A percentile compares a stretch with the other conserved stretches of the same genome.
Evolutionary conservation across 2,329 filamentous ascomycete species (phyloP).

Genomic region (Ceratocystis cacaofunesta): DNA sequence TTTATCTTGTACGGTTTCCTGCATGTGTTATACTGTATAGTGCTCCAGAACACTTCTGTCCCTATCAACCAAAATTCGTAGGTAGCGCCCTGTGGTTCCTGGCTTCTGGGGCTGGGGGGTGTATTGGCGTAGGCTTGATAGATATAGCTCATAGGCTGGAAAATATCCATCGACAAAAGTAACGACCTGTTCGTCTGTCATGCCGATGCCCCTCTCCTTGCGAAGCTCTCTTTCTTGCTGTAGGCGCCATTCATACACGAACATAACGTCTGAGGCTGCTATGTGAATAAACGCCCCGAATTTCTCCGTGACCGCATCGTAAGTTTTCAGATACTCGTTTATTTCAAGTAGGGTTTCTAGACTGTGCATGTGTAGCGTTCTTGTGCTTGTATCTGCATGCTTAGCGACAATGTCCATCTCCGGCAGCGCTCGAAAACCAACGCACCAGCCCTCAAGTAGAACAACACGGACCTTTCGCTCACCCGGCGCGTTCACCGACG

Average conservation of each 20-base stretch:
- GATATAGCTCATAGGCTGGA: slow-evolving; percentile 54
- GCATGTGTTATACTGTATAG: neutral
- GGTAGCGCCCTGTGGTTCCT: slow-evolving; percentile 36
- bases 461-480: slow-evolving; percentile 45
- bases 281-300: slow-evolving; percentile 43
- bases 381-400: slow-evolving; percentile 33
- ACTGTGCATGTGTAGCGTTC: slow-evolving; percentile 33
- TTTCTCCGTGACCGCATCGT: slow-evolving; percentile 34
- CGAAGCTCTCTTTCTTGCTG: slow-evolving; percentile 66
- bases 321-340: slow-evolving; percentile 33
- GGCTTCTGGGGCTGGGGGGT: slow-evolving; percentile 12
- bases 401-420: slow-evolving; percentile 37
- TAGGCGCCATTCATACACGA: slow-evolving; percentile 72
- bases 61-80: slow-evolving; percentile 46
- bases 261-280: slow-evolving; percentile 55
- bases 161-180: slow-evolving; percentile 58
- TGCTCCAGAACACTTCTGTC: slow-evolving; percentile 40
- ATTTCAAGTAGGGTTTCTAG: slow-evolving; percentile 37
- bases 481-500: slow-evolving; percentile 36
- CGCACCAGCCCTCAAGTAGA: slow-evolving; percentile 82
- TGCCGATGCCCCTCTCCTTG: slow-evolving; percentile 52
- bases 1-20: neutral
- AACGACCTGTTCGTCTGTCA: slow-evolving; percentile 67
- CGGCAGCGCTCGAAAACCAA: slow-evolving; percentile 58
- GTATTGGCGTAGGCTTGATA: neutral